Evolutionary conservation across 441 rosid genomes (phyloP), one percentile per base, ranked within the genome.

Genomic region (Corymbia citriodora): DNA sequence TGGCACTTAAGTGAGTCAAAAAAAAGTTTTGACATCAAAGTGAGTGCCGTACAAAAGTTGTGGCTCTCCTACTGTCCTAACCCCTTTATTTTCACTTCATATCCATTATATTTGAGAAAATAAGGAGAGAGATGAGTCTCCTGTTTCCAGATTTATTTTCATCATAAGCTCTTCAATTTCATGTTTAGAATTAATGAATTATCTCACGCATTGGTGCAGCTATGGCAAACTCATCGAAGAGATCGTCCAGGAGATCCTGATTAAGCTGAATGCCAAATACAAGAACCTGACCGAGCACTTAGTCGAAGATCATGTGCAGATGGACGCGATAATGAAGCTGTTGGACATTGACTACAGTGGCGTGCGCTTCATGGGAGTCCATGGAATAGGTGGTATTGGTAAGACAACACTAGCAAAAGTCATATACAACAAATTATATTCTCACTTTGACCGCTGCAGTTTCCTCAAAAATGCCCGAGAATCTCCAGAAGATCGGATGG

Each of bases 331-430:
- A 9, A 33, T 70, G 48, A 33, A 70, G 25, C 48, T 33, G 81
- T 70, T 70, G 0, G 40, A 40, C 40, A 17, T 70, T 7, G 0
- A 9, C 25, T 70, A 1, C 33, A 6, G 2, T 0, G 8, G 81
- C 40, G 25, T 33, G 48, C 14, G 0, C 21, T 70, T 70, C 4
- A 2, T 33, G 81, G 48, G 4, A 70, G 33, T 70, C 14, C 25
- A 33, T 33, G 48, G 81, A 36, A 33, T 70, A 33, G 48, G 81
- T 33, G 81, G 81, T 17, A 70, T 70, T 33, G 81, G 81, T 21
- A 70, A 70, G 48, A 70, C 81, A 33, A 70, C 81, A 9, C 25
- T 70, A 18, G 48, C 48, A 0, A 70, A 33, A 33, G 81, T 70
- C 48, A 70, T 70, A 33, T 33, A 33, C 81, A 70, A 70, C 81